A percentile compares a stretch with the other conserved stretches of the same genome.
These are phyloP conservation scores for Clitopilus passeckerianus DNA, from an alignment of 768 basidiomycete genomes.

Conservation along the genomic window DNA sequence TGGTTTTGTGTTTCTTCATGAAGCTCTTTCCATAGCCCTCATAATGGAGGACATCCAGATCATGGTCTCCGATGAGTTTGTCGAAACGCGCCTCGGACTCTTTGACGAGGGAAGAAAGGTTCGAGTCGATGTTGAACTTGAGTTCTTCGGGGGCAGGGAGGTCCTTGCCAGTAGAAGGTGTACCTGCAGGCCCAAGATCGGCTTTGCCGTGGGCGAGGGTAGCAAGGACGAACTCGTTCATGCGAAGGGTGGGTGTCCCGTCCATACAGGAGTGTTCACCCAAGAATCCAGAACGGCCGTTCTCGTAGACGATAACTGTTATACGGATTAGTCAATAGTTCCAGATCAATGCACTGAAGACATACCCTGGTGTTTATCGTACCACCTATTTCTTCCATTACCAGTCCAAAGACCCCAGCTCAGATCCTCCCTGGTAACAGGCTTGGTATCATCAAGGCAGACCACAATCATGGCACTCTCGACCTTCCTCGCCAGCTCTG, in stretches of 20 bases:
- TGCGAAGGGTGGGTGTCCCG: slow-evolving; percentile 89
- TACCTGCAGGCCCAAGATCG: slow-evolving; percentile 56
- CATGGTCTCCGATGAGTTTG: slow-evolving; percentile 19
- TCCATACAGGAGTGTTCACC: slow-evolving; percentile 90
- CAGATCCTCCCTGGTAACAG: slow-evolving; percentile 76
- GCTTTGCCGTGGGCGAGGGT: slow-evolving; percentile 68
- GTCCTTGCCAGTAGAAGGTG: slow-evolving; percentile 17
- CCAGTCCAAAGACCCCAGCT: slow-evolving; percentile 87
- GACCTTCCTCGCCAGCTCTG: slow-evolving; percentile 64
- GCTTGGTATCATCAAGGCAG: slow-evolving; percentile 77
- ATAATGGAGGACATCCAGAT: slow-evolving; percentile 60
- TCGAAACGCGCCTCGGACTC: slow-evolving; percentile 59
- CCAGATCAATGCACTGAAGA: slow-evolving; percentile 6
- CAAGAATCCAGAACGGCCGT: slow-evolving; percentile 91
- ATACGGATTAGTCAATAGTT: slow-evolving; percentile 1
- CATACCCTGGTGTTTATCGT: slow-evolving; percentile 93
- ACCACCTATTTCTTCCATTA: slow-evolving; percentile 87
- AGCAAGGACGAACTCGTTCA: slow-evolving; percentile 92
- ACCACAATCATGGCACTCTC: slow-evolving; percentile 89
- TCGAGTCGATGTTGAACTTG: slow-evolving; percentile 58
- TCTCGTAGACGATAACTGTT: slow-evolving; percentile 89
- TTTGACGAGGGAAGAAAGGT: slow-evolving; percentile 46
- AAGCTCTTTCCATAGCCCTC: slow-evolving; percentile 84
- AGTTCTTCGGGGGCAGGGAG: slow-evolving; percentile 65
- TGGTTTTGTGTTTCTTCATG: slow-evolving; percentile 78